phyloP scores from a whole-genome alignment of 768 basidiomycete species.

The Chalciporus piperatus region DNA sequence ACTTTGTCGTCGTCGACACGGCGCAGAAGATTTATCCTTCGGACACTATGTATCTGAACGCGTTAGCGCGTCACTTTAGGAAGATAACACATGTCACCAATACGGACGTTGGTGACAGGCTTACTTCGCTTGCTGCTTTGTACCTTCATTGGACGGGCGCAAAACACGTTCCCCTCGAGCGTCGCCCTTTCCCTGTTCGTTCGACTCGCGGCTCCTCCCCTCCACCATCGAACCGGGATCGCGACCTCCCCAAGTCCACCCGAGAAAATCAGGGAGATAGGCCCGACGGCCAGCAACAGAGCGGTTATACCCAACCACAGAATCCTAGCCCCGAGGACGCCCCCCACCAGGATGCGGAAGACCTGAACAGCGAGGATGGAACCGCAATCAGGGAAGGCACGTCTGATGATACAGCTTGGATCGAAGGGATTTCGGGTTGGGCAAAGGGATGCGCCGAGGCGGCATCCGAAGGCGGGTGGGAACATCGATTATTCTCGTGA shows the following conservation, averaged over 20 bases:
- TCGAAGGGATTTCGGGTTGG: not conserved
- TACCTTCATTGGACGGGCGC: too few species aligned
- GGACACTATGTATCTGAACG: too few species aligned
- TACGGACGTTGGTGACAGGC: too few species aligned
- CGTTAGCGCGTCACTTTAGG: not conserved
- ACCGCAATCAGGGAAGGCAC: not conserved
- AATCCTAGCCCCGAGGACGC: not conserved
- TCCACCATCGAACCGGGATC: not conserved
- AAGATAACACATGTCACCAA: too few species aligned
- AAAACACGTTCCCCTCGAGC: too few species aligned
- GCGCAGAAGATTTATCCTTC: not conserved
- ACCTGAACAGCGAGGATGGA: not conserved
- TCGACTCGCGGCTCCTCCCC: too few species aligned
- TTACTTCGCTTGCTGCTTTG: too few species aligned
- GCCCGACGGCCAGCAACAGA: too few species aligned
- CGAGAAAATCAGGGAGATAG: not conserved
- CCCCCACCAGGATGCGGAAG: not conserved
- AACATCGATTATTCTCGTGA: not conserved
- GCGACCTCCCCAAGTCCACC: not conserved
- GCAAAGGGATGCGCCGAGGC: not conserved
- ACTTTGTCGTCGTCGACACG: not conserved
- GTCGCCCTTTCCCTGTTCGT: too few species aligned
- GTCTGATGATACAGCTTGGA: not conserved
- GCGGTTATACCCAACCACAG: not conserved
- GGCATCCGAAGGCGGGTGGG: not conserved